phyloP scores from a whole-genome alignment of 805 yeast genomes.

The Pichia paraexigua region DNA sequence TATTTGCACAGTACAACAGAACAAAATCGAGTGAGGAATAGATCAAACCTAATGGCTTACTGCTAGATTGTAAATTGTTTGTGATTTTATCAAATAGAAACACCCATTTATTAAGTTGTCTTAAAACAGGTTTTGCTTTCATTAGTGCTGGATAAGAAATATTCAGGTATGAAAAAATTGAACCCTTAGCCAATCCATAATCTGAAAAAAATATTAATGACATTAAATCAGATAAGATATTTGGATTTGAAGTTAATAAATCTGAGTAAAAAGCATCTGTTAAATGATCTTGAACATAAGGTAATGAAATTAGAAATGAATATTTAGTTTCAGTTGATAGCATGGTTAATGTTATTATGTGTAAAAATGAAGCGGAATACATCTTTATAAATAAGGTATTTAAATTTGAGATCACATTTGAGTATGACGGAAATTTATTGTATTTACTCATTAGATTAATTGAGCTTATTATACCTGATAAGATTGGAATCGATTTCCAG shows the following conservation, averaged over 20 bases:
- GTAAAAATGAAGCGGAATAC: background rate
- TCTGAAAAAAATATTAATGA: conserved; percentile 8
- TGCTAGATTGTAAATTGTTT: conserved; percentile 11
- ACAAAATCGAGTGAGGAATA: background rate
- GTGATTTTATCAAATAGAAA: conserved; percentile 25
- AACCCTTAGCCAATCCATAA: conserved; percentile 20
- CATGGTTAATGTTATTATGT: background rate
- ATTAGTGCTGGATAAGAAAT: background rate
- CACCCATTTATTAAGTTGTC: conserved; percentile 42
- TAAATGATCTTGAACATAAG: background rate
- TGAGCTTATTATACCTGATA: conserved; percentile 38
- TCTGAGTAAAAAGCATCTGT: background rate
- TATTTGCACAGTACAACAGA: background rate
- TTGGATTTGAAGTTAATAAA: conserved; percentile 5
- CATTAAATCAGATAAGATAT: conserved; percentile 13
- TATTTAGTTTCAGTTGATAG: background rate
- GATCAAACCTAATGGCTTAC: conserved; percentile 27
- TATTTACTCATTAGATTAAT: conserved; percentile 19
- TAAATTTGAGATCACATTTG: conserved; percentile 15
- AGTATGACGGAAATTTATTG: conserved; percentile 22
- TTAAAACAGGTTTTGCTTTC: conserved; percentile 33
- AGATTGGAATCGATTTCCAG: conserved; percentile 42
- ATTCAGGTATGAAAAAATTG: background rate
- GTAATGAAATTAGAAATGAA: background rate
- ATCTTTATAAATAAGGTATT: background rate